Base-by-base conservation (phyloP, 192 early-diverging fungal genomes). In the Backusella psychrophila region DNA sequence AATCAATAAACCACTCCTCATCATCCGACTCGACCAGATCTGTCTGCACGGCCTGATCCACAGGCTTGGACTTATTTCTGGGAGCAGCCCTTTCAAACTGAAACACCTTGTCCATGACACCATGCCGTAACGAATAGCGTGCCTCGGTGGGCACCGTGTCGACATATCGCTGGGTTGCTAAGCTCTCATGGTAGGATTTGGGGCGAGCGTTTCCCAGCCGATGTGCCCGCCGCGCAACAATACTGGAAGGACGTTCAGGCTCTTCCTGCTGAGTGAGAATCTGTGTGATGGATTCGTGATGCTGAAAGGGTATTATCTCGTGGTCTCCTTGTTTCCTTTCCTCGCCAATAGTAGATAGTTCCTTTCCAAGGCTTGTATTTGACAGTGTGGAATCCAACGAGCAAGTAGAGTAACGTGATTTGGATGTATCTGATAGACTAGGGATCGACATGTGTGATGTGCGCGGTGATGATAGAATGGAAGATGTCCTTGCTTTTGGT, bases 1-100 rank as follows among this genome's bases (percentile, higher is more conserved):
- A 76, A 35, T 77, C 66, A 21, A 83, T 44, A 33, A 83, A 83
- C 82, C 82, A 83, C 69, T 83, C 82, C 52, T 83, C 82, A 63
- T 83, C 82, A 46, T 46, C 42, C 1, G 21, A 38, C n/a, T 29
- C 15, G 9, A 46, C 42, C 0, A 17, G 9, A 3, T 31, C 69
- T 44, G 23, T 38, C 19, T 11, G 46, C 68, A 23, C 46, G 23
- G 44, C 68, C 46, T 71, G 69, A 49, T 75, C 69, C 17, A 79
- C 53, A 33, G 33, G 29, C 17, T 34, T 9, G 7, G 14, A 0
- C 31, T 17, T 12, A 41, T 29, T 29, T 49, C 29, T n/a, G n/a
- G 44, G 41, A 2, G 74, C 52, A 31, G 19, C 68, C 4, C 29
- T n/a, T 56, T 76, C 75, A 59, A 76, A 70, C 1, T 76, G 69